Evolutionary conservation across 768 basidiomycete species (phyloP).

Genomic region (Psilocybe subaeruginosa): DNA sequence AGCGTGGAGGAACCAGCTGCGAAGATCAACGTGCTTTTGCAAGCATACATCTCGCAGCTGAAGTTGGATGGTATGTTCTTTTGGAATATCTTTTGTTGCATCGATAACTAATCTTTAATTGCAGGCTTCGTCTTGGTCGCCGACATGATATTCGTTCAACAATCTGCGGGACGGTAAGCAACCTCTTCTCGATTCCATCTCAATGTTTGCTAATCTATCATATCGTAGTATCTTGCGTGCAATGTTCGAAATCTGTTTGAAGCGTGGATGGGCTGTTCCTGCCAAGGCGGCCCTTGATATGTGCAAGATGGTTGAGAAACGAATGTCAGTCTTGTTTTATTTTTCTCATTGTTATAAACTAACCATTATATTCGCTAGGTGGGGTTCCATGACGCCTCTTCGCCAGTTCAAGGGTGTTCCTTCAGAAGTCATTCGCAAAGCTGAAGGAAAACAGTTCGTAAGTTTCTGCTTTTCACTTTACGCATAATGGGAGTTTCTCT

Average conservation of each 20-base stretch:
- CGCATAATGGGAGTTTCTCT: not conserved
- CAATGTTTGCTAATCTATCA: not conserved
- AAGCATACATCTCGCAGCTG: constrained; percentile 92
- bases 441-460: constrained; percentile 97
- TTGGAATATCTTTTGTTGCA: no score
- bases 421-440: constrained; percentile 81
- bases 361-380: constrained; percentile 50
- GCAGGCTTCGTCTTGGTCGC: constrained; percentile 82
- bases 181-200: not conserved
- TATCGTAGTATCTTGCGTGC: constrained; percentile 81
- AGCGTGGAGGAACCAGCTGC: constrained; percentile 94
- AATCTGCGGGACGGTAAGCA: constrained; percentile 87
- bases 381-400: constrained; percentile 97
- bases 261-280: constrained; percentile 96
- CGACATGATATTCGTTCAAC: constrained; percentile 96
- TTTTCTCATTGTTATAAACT: not conserved
- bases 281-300: constrained; percentile 89
- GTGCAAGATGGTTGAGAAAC: constrained; percentile 94
- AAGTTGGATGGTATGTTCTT: constrained; percentile 75
- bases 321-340: constrained; percentile 55
- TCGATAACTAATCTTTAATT: not conserved
- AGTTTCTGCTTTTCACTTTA: constrained; percentile 26
- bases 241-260: constrained; percentile 96
- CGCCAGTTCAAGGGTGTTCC: constrained; percentile 95
- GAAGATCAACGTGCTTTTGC: constrained; percentile 95